Conservation (phyloP, 2,329 filamentous ascomycete genomes). For the Botrytis squamosa region DNA sequence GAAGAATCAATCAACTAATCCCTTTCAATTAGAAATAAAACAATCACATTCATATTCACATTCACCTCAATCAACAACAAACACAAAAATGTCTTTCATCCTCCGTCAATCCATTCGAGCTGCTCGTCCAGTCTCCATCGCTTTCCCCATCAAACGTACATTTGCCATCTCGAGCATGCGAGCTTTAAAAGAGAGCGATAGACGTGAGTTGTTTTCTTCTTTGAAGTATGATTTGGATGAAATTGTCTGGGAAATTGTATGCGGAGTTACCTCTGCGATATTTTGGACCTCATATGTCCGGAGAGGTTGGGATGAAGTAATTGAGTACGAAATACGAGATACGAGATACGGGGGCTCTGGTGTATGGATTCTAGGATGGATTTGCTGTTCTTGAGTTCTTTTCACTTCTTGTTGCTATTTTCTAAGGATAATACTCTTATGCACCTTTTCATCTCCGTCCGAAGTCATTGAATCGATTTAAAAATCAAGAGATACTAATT, state of each 20-base stretch:
- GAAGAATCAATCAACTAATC: background rate
- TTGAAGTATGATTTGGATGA: background rate
- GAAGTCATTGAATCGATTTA: background rate
- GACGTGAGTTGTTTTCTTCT: conserved; percentile 30
- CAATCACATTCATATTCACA: background rate
- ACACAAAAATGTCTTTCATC: conserved; percentile 36
- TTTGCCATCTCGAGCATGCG: conserved; percentile 28
- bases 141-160: conserved; percentile 15
- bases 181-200: conserved; percentile 37
- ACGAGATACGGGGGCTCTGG: background rate
- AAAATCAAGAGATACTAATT: background rate
- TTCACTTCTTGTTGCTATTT: fast-evolving
- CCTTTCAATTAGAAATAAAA: background rate
- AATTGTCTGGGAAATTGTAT: background rate
- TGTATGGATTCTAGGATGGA: background rate
- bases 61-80: background rate
- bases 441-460: background rate
- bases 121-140: conserved; percentile 20
- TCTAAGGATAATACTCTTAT: background rate
- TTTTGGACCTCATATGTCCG: background rate
- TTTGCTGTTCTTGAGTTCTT: background rate
- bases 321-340: too few species aligned
- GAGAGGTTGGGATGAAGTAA: background rate
- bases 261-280: background rate
- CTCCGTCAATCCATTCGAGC: conserved; percentile 28